Base-by-base conservation (phyloP, 2,329 filamentous ascomycete species). In the Aspergillus sp. region DNA sequence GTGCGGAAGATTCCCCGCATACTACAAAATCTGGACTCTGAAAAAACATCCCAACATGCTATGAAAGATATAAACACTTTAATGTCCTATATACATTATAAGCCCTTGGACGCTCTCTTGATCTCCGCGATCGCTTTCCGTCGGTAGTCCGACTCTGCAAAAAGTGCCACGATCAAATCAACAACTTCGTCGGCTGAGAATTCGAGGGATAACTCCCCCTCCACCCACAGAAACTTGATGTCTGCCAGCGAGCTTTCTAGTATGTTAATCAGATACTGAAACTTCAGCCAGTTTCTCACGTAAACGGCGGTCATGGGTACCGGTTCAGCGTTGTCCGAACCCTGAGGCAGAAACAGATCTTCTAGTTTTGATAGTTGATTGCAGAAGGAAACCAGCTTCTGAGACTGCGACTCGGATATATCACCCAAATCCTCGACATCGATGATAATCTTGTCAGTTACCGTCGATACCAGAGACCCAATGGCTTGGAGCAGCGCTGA, bases 141-240 rank as follows among this genome's bases (percentile, higher is more conserved):
- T 56, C 85, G 74, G 67, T 86, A 76, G 37, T 84, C 81, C 62
- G 82, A 85, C 63, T 87, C 86, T 17, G 85, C 84, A 70, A 88
- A 88, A 37, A 88, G 70, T 17, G 85, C 86, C 70, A 85, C 79
- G 51, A 88, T 84, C 69, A 88, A 66, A 65, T 87, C 86, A 14
- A 86, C 76, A 8, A 88, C 81, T 68, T 88, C 86, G 35, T 86
- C 84, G 3, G 76, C 76, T 23, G 80, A 80, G 72, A 87, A 88
- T 66, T 88, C 85, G 55, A 87, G 68, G 59, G 81, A 82, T 64
- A 88, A 66, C 69, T 86, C 86, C n/a, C 84, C 84, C 63, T 88
- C 85, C 3, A 78, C 79, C 86, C 86, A 88, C 44, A 88, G 69
- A 61, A 83, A 88, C 65, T 83, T 86, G 73, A 88, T 88, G 65